Base-by-base conservation (phyloP, 495 filamentous ascomycete genomes). In the Xylaria bambusicola region DNA sequence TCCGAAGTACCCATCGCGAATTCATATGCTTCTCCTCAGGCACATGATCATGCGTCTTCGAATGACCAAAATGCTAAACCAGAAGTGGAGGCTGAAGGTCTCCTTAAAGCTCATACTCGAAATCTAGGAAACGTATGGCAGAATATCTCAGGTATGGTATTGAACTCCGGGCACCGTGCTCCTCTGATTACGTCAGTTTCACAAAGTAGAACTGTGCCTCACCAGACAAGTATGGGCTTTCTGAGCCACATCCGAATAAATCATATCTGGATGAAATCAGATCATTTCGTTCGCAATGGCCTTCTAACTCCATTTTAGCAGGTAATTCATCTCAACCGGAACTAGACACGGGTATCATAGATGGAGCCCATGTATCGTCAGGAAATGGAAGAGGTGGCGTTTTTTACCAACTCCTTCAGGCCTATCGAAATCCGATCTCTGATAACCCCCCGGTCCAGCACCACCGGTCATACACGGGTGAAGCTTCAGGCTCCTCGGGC, bases 381-480 rank as follows among this genome's bases (percentile, higher is more conserved):
- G 50, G 38, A 8, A 45, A 52, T 13, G 17, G 38, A 0, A 31
- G n/a, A 53, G 57, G 57, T 26, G 49, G 57, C 17, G 27, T 60
- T 5, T 58, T 58, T 49, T 60, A 60, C 49, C 57, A 60, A 21
- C 48, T 52, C 29, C 57, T 53, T 20, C 57, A 60, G 20, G 50
- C 48, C 13, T 46, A 60, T 20, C 57, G 38, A 23, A 36, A 27
- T 9, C 57, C 48, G 3, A 38, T 24, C 20, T 52, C 15, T 27
- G 57, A 53, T 5, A 33, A 33, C 29, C 8, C 9, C 20, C 9
- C 4, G n/a, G n/a, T 20, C 26, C 48, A 52, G 41, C 20, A 18
- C 21, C 47, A 38, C 18, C 17, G 26, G 38, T 36, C 12, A 13
- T 27, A 38, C 20, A 36, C 40, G 26, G 13, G 12, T 21, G 27